phyloP scores from a whole-genome alignment of 129 eudicot species.

The Tanacetum coccineum region DNA sequence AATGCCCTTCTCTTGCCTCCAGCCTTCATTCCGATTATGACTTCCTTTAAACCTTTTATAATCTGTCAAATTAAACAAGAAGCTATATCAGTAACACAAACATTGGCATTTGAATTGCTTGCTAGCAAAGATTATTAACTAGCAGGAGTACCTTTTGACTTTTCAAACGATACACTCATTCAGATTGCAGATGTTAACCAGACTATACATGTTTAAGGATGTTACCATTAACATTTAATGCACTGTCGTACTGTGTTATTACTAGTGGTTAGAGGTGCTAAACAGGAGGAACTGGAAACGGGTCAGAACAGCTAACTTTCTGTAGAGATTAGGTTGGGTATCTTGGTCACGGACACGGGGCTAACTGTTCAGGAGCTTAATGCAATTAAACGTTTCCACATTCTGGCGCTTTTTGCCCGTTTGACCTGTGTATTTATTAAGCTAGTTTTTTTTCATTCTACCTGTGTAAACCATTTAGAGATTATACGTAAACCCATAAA shows the following conservation, averaged over 20 bases:
- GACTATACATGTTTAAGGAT: background rate
- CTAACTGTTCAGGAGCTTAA: too few relatives aligned
- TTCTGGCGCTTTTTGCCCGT: background rate
- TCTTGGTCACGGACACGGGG: too few relatives aligned
- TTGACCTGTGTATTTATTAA: background rate
- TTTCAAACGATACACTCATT: background rate
- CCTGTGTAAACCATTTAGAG: background rate
- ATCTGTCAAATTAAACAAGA: constrained; percentile 46
- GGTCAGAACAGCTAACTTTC: too few relatives aligned
- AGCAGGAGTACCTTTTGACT: background rate
- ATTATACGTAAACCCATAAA: too few relatives aligned
- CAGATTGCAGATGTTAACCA: background rate
- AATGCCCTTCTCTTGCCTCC: constrained; percentile 99
- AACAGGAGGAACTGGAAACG: too few relatives aligned
- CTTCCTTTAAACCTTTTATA: constrained; percentile 86
- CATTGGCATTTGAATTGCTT: background rate
- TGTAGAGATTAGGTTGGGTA: too few relatives aligned
- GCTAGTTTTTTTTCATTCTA: background rate
- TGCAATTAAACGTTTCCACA: too few relatives aligned
- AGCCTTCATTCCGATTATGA: constrained; percentile 82
- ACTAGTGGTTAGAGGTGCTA: background rate
- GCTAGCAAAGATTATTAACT: constrained; percentile 8
- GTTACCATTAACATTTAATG: background rate
- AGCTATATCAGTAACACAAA: constrained; percentile 2
- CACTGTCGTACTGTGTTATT: background rate